Base-by-base conservation (phyloP, 768 basidiomycete species). In the Rhizopogon vinicolor region DNA sequence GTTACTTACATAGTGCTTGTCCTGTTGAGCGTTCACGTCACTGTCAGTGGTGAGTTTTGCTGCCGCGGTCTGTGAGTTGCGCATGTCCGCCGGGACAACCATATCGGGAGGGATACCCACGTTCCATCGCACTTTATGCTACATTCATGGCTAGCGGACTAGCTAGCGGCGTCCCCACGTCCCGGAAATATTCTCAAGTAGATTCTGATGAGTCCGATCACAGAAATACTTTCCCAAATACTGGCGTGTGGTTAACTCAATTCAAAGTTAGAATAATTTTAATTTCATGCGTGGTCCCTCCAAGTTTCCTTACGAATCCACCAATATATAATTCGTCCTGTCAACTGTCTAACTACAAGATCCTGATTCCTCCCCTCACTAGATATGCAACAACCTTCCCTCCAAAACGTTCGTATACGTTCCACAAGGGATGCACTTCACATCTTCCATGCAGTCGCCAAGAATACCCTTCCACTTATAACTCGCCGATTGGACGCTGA, bases 401-500 rank as follows among this genome's bases (percentile, higher is more conserved):
- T 89, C 51, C 79, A 80, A 52, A 85, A 85, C 67, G 83, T 90
- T 43, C 86, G 88, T 68, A 85, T 91, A 60, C 83, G 88, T 61
- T 87, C 85, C 4, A 88, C 87, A 13, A 77, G 83, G 60, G 90
- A 92, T 67, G 89, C 90, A n/a, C 77, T 87, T 50, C 85, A 86
- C 58, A 85, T 92, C 63, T 91, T 92, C 71, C 76, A 87, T 65
- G 91, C 83, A 48, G 90, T 91, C 50, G 85, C 87, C 9, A 76
- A 77, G 57, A 78, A 83, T 62, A 66, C 75, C 54, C 76, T 91
- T 42, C 87, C 88, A 46, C 79, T 92, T 65, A 89, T 91, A 65
- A 88, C 86, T 19, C 82, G 90, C 54, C 84, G 90, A 7, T 80
- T 93, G 61, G 90, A 92, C 65, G 86, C 86, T 43, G 89, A 91